Percentiles rank a stretch among this genome's conserved stretches.
phyloP scores from a whole-genome alignment of 768 basidiomycete species.

The Tylopilus vinaceipallidus region DNA sequence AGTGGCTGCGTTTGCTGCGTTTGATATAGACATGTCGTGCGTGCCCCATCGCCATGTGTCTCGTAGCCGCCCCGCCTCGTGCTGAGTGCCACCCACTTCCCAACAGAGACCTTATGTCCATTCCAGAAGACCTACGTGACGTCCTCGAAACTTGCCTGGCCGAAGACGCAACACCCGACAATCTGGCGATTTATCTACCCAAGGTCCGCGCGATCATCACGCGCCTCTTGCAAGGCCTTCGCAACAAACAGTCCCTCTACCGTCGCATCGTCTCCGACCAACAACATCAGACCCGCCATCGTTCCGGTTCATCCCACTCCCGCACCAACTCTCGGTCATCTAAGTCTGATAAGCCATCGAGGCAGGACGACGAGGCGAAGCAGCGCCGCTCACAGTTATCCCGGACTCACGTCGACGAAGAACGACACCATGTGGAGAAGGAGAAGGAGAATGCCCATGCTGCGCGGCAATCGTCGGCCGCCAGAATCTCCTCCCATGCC shows the following conservation, averaged over 20 bases:
- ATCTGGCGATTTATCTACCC: constrained; percentile 87
- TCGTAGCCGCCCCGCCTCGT: constrained; percentile 9
- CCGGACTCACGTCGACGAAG: constrained; percentile 39
- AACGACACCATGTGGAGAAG: constrained; percentile 34
- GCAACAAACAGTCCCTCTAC: constrained; percentile 87
- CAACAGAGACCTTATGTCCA: constrained; percentile 80
- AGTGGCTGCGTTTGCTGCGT: constrained; percentile 81
- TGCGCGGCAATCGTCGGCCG: constrained; percentile 36
- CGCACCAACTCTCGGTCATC: constrained; percentile 60
- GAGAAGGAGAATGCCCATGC: constrained; percentile 36
- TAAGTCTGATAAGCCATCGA: constrained; percentile 38
- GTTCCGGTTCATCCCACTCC: constrained; percentile 49
- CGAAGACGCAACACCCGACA: constrained; percentile 83
- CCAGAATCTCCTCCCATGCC: constrained; percentile 38
- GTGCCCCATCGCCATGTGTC: constrained; percentile 35
- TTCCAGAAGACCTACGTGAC: constrained; percentile 85
- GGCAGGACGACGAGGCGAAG: constrained; percentile 42
- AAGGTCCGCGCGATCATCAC: constrained; percentile 92
- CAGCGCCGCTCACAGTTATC: constrained; percentile 50
- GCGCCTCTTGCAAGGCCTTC: constrained; percentile 87
- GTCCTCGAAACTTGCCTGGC: constrained; percentile 90
- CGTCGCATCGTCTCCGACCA: constrained; percentile 69
- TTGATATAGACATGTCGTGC: constrained; percentile 89
- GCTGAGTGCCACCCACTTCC: constrained; percentile 14
- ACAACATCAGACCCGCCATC: constrained; percentile 39